phyloP scores from a whole-genome alignment of 2,329 filamentous ascomycete species.

The Penicillium griseofulvum region DNA sequence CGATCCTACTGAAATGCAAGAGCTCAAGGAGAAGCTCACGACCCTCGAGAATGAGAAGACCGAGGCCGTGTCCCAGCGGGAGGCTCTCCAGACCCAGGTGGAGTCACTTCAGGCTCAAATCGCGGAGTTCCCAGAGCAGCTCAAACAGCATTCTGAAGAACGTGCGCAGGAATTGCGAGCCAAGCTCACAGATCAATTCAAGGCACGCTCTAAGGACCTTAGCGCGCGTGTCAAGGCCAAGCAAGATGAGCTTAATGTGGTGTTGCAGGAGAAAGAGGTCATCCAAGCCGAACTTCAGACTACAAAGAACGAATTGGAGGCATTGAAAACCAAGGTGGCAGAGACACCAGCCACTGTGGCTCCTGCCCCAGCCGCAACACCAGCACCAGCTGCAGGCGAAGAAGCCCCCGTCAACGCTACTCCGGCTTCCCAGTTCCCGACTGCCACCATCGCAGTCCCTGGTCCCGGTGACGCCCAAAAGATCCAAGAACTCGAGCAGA shows the following conservation, averaged over 20 bases:
- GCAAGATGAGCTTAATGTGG: slow-evolving; percentile 48
- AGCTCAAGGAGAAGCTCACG: slow-evolving; percentile 74
- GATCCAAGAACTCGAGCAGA: slow-evolving; percentile 60
- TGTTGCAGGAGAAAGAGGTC: slow-evolving; percentile 62
- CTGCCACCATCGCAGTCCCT: slow-evolving; percentile 23
- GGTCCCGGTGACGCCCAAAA: slow-evolving; percentile 51
- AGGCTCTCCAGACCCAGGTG: slow-evolving; percentile 56
- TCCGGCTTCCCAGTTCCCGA: slow-evolving; percentile 33
- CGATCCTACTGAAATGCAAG: slow-evolving; percentile 88
- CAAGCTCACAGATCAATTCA: slow-evolving; percentile 52
- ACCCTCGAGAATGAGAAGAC: slow-evolving; percentile 65
- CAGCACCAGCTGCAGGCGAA: slow-evolving; percentile 35
- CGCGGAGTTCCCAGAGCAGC: slow-evolving; percentile 48
- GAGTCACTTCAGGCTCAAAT: slow-evolving; percentile 54
- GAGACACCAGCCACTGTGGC: slow-evolving; percentile 40
- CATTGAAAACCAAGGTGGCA: slow-evolving; percentile 54
- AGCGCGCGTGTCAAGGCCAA: slow-evolving; percentile 59
- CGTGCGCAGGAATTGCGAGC: slow-evolving; percentile 50
- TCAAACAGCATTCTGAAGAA: slow-evolving; percentile 46
- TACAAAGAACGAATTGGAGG: slow-evolving; percentile 57
- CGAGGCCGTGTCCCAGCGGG: slow-evolving; percentile 59
- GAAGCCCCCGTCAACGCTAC: slow-evolving; percentile 43
- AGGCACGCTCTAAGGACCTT: slow-evolving; percentile 60
- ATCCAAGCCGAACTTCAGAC: slow-evolving; percentile 67
- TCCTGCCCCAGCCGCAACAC: slow-evolving; percentile 15